Evolutionary conservation across 1,284 basidiomycete species (phyloP), one percentile per base, ranked within the genome.

Genomic region (Ceratobasidium theobromae): DNA sequence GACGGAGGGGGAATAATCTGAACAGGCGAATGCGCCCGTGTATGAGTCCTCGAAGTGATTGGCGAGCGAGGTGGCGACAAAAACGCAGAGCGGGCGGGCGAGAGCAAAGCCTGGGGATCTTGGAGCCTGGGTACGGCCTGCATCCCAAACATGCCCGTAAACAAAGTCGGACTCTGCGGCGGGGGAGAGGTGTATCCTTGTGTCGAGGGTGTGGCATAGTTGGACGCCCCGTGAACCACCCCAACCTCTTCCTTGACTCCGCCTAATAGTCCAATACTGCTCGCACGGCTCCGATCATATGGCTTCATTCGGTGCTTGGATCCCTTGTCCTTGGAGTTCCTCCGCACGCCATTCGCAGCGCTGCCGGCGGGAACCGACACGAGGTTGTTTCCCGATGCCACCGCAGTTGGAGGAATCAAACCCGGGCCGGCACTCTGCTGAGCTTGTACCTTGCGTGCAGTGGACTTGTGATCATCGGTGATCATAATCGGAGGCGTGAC

Each of bases 381-480:
- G 18, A 11, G 12, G 5, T 6, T 21, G 43, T 8, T 11, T 45
- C 9, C 18, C 8, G 43, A 11, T 14, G 18, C 18, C 5, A n/a
- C 43, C 43, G 8, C 9, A 45, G 43, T 45, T 8, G 43, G 43
- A 8, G 43, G 43, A 21, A 45, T n/a, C 9, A 45, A n/a, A 14
- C 43, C 43, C 8, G 43, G 18, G 38, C 18, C 49, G 8, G 49
- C 4, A 30, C 38, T 33, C 53, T 54, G 32, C 65, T 70, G 45
- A 41, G 58, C 55, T 62, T 71, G 32, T n/a, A 62, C 51, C 66
- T 67, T 35, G 30, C 43, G 28, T 25, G 54, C 33, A 4, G 83
- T 86, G 38, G 93, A 94, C 79, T 98, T 98, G 79, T 98, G 95
- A 76, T 99, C 97, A 77, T 99, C 97, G 2, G 96, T 99, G 72